These are phyloP conservation scores for Aspergillus ellipticus DNA, from an alignment of 495 filamentous ascomycete species.

Conservation along the genomic window DNA sequence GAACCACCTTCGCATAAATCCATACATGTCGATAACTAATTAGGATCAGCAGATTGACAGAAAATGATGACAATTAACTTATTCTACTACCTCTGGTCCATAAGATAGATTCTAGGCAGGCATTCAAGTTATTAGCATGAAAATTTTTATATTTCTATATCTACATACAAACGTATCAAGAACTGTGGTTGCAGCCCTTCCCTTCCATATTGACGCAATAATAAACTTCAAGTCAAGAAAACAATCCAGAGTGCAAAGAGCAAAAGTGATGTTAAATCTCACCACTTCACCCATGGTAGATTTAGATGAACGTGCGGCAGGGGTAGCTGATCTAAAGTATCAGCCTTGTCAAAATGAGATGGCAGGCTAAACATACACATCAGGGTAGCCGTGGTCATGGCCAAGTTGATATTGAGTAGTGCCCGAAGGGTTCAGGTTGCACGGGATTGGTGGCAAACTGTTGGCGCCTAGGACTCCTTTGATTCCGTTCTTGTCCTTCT, in stretches of 20 bases:
- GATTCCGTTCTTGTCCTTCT: constrained; percentile 61
- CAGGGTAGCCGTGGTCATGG: constrained; percentile 46
- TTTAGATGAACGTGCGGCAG: constrained; percentile 51
- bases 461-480: constrained; percentile 64
- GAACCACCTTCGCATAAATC: too few species aligned
- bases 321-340: constrained; percentile 40
- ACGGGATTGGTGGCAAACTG: constrained; percentile 81
- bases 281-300: background rate
- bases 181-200: background rate
- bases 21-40: too few species aligned
- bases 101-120: too few species aligned
- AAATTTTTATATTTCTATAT: background rate
- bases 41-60: too few species aligned
- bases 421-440: constrained; percentile 49
- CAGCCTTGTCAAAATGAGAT: constrained; percentile 12
- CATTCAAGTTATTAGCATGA: background rate
- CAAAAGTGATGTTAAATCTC: background rate
- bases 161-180: background rate
- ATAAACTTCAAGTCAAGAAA: background rate
- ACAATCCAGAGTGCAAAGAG: background rate
- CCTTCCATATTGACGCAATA: background rate
- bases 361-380: constrained; percentile 37
- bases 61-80: too few species aligned
- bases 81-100: too few species aligned
- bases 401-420: constrained; percentile 46